A percentile compares a stretch with the other conserved stretches of the same genome.
Conservation (phyloP, 1,139 yeast species). For the Suhomyces anneliseae region DNA sequence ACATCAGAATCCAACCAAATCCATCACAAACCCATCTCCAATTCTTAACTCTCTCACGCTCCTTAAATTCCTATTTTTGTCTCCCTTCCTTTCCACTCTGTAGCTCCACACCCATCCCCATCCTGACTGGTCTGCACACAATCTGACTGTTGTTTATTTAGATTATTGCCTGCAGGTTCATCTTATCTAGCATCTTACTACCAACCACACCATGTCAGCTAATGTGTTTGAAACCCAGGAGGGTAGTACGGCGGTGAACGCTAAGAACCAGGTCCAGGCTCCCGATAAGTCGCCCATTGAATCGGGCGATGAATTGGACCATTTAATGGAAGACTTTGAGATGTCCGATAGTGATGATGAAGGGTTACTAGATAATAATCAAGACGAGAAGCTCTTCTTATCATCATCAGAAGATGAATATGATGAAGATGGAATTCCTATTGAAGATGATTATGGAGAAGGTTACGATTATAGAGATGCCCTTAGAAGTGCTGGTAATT, state of each 20-base stretch:
- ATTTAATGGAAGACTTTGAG: constrained; percentile 15
- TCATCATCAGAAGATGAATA: constrained; percentile 25
- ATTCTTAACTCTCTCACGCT: no score
- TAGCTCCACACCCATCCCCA: no score
- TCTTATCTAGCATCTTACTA: neutral
- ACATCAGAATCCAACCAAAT: no score
- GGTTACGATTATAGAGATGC: constrained; percentile 58
- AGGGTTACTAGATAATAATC: constrained; percentile 12
- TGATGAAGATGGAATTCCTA: constrained; percentile 22
- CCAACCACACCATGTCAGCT: constrained; percentile 11
- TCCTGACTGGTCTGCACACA: neutral
- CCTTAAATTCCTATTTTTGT: no score
- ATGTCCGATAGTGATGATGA: constrained; percentile 13
- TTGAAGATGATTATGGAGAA: constrained; percentile 44
- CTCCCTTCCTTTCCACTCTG: no score
- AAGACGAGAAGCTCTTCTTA: constrained; percentile 16
- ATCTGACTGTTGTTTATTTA: neutral
- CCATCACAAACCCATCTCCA: no score
- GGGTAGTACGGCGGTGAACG: constrained; percentile 7
- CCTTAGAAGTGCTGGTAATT: constrained; percentile 61
- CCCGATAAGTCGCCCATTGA: constrained; percentile 1
- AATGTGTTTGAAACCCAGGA: constrained; percentile 14
- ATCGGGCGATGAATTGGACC: constrained; percentile 15
- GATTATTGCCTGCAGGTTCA: neutral
- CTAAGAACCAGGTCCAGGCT: constrained; percentile 8